Percentiles rank a stretch among this genome's conserved stretches.
Evolutionary conservation across 2,329 filamentous ascomycete species (phyloP).

Genomic region (Ophiostoma himal-ulmi): DNA sequence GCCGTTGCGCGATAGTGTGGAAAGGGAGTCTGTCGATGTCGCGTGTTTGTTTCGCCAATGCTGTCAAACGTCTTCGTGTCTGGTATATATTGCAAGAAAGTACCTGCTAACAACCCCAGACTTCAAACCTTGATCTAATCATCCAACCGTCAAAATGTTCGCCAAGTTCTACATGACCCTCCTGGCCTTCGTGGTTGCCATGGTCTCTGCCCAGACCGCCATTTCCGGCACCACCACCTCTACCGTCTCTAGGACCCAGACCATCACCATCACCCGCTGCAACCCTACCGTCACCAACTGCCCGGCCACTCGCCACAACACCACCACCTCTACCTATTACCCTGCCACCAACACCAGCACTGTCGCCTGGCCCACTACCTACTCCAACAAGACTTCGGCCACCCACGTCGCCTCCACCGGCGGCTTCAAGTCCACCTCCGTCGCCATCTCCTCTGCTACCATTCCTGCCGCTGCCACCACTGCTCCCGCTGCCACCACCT

Average conservation of each 20-base stretch:
- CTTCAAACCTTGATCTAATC: not conserved
- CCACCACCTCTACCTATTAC: constrained; percentile 27
- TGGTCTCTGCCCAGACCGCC: constrained; percentile 33
- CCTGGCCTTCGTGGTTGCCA: constrained; percentile 36
- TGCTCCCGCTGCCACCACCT: constrained; percentile 22
- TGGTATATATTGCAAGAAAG: not conserved
- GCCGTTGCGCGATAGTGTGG: not conserved
- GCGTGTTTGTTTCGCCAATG: constrained; percentile 9
- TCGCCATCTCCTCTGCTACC: constrained; percentile 15
- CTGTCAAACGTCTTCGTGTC: not conserved
- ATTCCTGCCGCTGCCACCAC: constrained; percentile 27
- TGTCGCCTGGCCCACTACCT: constrained; percentile 26
- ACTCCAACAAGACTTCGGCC: constrained; percentile 28
- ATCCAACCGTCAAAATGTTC: constrained; percentile 21
- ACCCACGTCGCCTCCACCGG: constrained; percentile 25
- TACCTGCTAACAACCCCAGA: not conserved
- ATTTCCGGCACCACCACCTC: constrained; percentile 38
- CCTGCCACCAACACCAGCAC: constrained; percentile 26
- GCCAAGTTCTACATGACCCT: constrained; percentile 23
- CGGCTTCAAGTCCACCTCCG: constrained; percentile 17
- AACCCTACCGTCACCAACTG: constrained; percentile 41
- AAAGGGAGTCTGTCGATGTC: not conserved
- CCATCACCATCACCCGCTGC: constrained; percentile 45
- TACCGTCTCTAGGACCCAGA: constrained; percentile 42
- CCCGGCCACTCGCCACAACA: constrained; percentile 35